These are phyloP conservation scores for Trapa incisa DNA, from an alignment of 345 rosid species.

Conservation along the genomic window DNA sequence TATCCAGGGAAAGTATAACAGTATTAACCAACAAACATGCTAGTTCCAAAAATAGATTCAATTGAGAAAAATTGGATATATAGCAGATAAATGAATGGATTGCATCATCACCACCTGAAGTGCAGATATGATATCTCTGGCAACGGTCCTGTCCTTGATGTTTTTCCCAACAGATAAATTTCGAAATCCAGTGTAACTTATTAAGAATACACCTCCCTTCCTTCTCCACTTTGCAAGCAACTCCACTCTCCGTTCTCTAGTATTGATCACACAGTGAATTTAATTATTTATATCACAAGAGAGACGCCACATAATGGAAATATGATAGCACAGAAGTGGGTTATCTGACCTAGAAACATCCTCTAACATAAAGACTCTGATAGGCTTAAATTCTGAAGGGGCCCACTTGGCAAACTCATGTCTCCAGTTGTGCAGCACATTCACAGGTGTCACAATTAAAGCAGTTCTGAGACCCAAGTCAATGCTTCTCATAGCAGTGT, in stretches of 20 bases:
- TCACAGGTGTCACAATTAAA: conserved; percentile 92
- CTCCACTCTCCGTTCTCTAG: conserved; percentile 75
- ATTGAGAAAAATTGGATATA: neutral
- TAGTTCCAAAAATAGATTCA: neutral
- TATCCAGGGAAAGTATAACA: neutral
- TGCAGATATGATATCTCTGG: conserved; percentile 59
- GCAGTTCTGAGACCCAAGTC: conserved; percentile 87
- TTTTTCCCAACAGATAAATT: conserved; percentile 84
- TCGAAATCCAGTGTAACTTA: conserved; percentile 83
- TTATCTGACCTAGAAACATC: conserved; percentile 67
- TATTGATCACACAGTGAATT: conserved; percentile 11
- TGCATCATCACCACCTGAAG: conserved; percentile 53
- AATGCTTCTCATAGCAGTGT: conserved; percentile 84
- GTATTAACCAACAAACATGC: neutral
- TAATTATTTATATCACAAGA: conserved; percentile 1
- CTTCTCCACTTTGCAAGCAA: conserved; percentile 76
- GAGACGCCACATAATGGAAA: neutral
- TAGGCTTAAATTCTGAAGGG: conserved; percentile 79
- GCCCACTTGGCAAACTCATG: conserved; percentile 89
- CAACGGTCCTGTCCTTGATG: conserved; percentile 57
- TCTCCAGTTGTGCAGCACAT: conserved; percentile 98
- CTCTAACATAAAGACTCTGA: conserved; percentile 88
- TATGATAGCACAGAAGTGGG: neutral
- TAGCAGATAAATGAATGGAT: neutral
- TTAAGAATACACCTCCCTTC: conserved; percentile 87